A percentile compares a stretch with the other conserved stretches of the same genome.
phyloP scores from a whole-genome alignment of 441 rosid genomes.

The Syzygium malaccense region DNA sequence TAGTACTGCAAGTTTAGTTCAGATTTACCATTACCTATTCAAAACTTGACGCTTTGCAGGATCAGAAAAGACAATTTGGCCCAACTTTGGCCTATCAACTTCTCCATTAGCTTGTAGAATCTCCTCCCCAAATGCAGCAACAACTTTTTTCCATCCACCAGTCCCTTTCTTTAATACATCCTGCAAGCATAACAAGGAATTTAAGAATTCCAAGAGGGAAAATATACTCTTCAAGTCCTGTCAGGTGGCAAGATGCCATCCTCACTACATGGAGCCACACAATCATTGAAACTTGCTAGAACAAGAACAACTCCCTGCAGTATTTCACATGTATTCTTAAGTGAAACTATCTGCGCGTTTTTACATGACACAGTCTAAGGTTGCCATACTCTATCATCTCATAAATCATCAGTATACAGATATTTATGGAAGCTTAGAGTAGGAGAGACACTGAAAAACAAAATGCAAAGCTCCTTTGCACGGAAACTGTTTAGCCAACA shows the following conservation, averaged over 20 bases:
- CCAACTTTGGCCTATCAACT: slow-evolving; percentile 69
- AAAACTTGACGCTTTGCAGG: slow-evolving; percentile 66
- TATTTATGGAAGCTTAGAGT: neutral
- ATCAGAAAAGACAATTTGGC: slow-evolving; percentile 81
- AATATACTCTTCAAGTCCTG: neutral
- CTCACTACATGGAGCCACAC: neutral
- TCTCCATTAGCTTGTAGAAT: slow-evolving; percentile 53
- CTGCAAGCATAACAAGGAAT: slow-evolving; percentile 20
- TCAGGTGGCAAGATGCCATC: neutral
- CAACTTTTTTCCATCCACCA: slow-evolving; percentile 68
- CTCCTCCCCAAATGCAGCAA: slow-evolving; percentile 73
- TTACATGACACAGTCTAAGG: neutral
- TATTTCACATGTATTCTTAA: neutral
- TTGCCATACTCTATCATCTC: neutral
- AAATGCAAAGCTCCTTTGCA: neutral
- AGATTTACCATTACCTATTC: slow-evolving; percentile 34
- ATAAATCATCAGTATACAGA: neutral
- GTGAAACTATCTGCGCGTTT: neutral
- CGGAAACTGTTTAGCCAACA: neutral
- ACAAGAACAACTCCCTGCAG: neutral
- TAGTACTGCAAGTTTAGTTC: neutral
- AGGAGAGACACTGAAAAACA: neutral
- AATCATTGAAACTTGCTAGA: neutral
- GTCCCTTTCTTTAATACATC: slow-evolving; percentile 71
- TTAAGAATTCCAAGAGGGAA: neutral